Evolutionary conservation across 2,329 filamentous ascomycete genomes (phyloP), one percentile per base, ranked within the genome.

Genomic region (Rasamsonia emersonii): DNA sequence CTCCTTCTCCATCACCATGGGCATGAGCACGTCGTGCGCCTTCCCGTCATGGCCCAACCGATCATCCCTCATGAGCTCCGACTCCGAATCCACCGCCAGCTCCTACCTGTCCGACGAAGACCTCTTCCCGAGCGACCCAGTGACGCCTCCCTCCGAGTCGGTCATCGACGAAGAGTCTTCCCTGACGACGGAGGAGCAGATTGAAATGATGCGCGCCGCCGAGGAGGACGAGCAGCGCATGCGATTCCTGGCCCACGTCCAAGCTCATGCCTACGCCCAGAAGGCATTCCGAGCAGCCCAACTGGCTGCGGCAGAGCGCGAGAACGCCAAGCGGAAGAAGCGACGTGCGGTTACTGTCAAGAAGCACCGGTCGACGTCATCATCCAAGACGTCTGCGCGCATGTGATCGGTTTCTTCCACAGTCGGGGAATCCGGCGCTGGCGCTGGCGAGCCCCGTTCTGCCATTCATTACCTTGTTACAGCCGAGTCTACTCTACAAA

Each of bases 1-100:
- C 6, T 61, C 58, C 20, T 63, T 62, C 48, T 61, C 58, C 15
- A 52, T 45, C 16, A 44, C 52, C 19, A 51, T 53, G 34, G 55
- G 56, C 5, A 51, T 57, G 49, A 59, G 52, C 45, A 59, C 53
- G 17, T 51, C 58, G 31, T 64, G 60, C 37, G 60, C 60, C 4
- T 64, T 63, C 30, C 60, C 60, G 6, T 63, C 60, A 4, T 64
- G 60, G 60, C 60, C 60, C 27, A 63, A 62, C 49, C 45, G 60
- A 4, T 47, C 56, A 2, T 58, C 57, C 6, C 51, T 64, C 13
- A 47, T 54, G 27, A 53, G 38, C 38, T 44, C 43, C 32, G 49
- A 54, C 26, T 50, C 54, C 3, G 47, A 51, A 9, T 50, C 49
- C 2, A 52, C 42, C 5, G 49, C 54, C 28, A 59, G 51, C 37